phyloP scores from a whole-genome alignment of 2,329 filamentous ascomycete genomes.

The Teratosphaeria destructans region DNA sequence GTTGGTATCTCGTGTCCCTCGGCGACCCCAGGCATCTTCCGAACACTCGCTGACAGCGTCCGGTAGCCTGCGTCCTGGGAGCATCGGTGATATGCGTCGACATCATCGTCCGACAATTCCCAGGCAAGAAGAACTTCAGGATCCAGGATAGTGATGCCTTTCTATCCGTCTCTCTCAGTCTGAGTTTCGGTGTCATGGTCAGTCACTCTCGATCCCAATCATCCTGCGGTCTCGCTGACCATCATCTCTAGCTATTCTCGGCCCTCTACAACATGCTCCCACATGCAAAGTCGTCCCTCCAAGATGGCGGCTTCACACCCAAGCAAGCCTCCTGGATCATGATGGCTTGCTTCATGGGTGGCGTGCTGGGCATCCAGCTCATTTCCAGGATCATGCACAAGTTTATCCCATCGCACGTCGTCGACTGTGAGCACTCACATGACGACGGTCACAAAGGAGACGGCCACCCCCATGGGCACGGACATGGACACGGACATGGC shows the following conservation, averaged over 20 bases:
- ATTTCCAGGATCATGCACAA: conserved; percentile 63
- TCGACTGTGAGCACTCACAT: conserved; percentile 69
- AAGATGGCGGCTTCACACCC: conserved; percentile 55
- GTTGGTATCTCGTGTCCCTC: conserved; percentile 42
- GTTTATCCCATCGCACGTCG: conserved; percentile 66
- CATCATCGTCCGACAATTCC: conserved; percentile 59
- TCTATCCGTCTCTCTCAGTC: conserved; percentile 73
- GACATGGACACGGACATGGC: conserved; percentile 19
- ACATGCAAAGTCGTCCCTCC: conserved; percentile 68
- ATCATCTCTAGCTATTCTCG: conserved; percentile 62
- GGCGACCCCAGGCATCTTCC: background rate
- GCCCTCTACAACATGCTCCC: conserved; percentile 89
- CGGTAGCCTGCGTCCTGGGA: conserved; percentile 51
- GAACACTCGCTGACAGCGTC: background rate
- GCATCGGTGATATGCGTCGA: conserved; percentile 84
- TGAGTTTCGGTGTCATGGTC: conserved; percentile 96
- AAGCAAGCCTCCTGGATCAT: conserved; percentile 58
- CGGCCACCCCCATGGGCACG: conserved; percentile 15
- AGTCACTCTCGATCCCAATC: conserved; percentile 17
- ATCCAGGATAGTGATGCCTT: conserved; percentile 87
- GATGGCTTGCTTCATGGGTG: conserved; percentile 58
- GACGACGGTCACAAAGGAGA: conserved; percentile 34
- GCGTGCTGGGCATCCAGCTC: conserved; percentile 65
- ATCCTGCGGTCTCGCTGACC: conserved; percentile 2
- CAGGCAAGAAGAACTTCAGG: conserved; percentile 64